A percentile compares a stretch with the other conserved stretches of the same genome.
Evolutionary conservation across 192 early-diverging fungal genomes (phyloP).

Genomic region (Jimgerdemannia lactiflua): DNA sequence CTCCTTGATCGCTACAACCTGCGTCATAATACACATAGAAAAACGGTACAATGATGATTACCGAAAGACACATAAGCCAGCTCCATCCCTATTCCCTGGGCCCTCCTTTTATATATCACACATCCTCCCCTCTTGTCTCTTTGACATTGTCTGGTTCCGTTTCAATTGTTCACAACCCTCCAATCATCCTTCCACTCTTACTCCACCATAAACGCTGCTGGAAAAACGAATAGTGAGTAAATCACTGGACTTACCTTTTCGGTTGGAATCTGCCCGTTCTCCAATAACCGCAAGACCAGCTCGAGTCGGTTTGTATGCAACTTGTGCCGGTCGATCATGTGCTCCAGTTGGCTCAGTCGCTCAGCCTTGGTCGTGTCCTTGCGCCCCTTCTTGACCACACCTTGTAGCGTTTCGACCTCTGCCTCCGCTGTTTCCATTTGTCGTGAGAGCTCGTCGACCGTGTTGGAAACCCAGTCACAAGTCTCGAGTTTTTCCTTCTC

Average conservation of each 20-base stretch:
- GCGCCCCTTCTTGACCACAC: slow-evolving; percentile 69
- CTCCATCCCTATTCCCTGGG: no score
- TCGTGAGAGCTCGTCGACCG: slow-evolving; percentile 77
- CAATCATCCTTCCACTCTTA: no score
- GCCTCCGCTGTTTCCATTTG: slow-evolving; percentile 96
- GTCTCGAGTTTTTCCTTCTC: slow-evolving; percentile 90
- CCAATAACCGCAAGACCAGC: slow-evolving; percentile 87
- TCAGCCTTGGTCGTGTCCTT: slow-evolving; percentile 79
- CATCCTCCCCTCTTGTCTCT: no score
- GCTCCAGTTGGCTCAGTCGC: slow-evolving; percentile 64
- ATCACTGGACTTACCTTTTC: slow-evolving; percentile 63
- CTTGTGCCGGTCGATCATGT: slow-evolving; percentile 85
- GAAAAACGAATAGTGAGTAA: neutral
- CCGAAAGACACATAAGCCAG: no score
- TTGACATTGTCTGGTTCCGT: no score
- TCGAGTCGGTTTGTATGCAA: slow-evolving; percentile 90
- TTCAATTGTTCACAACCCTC: no score
- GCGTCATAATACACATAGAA: neutral
- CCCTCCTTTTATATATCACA: no score
- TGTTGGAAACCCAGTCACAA: slow-evolving; percentile 79
- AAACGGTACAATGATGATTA: neutral
- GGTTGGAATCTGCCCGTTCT: slow-evolving; percentile 85
- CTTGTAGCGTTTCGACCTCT: slow-evolving; percentile 73
- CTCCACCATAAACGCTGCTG: neutral
- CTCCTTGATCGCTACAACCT: slow-evolving; percentile 82